These are phyloP conservation scores for Vachellia collinsii DNA, from an alignment of 306 rosid species.

Conservation along the genomic window DNA sequence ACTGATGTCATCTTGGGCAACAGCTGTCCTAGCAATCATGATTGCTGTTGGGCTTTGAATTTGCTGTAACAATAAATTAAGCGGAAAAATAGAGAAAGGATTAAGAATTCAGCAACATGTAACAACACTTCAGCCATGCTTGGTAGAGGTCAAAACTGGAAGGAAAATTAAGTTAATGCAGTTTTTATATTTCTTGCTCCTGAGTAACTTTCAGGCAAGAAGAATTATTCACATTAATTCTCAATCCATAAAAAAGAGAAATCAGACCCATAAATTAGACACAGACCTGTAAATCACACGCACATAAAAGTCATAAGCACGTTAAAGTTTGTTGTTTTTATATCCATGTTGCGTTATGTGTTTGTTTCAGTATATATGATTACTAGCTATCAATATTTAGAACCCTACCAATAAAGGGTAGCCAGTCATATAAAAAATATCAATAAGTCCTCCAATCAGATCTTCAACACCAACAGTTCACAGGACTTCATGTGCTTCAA, in stretches of 20 bases:
- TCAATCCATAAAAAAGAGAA: not conserved
- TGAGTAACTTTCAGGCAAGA: not conserved
- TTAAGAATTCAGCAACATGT: not conserved
- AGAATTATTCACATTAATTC: not conserved
- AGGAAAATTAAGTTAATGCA: not conserved
- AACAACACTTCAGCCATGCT: not conserved
- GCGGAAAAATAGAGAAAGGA: not conserved
- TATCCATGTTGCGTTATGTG: not conserved
- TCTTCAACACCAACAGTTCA: not conserved
- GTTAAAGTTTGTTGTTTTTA: not conserved
- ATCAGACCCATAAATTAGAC: not conserved
- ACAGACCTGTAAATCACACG: not conserved
- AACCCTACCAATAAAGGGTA: not conserved
- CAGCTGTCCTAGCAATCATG: conserved; percentile 97
- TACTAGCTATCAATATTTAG: not conserved
- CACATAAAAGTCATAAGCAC: not conserved
- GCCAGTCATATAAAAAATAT: not conserved
- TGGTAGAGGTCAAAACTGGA: not conserved
- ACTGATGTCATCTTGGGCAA: conserved; percentile 93
- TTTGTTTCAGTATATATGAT: not conserved
- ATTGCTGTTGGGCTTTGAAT: conserved; percentile 98
- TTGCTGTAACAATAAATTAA: conserved; percentile 60
- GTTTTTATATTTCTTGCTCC: not conserved
- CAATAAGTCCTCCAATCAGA: not conserved
- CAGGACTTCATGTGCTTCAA: not conserved